Conservation (phyloP, 192 early-diverging fungal species). For the Jimgerdemannia flammicorona region DNA sequence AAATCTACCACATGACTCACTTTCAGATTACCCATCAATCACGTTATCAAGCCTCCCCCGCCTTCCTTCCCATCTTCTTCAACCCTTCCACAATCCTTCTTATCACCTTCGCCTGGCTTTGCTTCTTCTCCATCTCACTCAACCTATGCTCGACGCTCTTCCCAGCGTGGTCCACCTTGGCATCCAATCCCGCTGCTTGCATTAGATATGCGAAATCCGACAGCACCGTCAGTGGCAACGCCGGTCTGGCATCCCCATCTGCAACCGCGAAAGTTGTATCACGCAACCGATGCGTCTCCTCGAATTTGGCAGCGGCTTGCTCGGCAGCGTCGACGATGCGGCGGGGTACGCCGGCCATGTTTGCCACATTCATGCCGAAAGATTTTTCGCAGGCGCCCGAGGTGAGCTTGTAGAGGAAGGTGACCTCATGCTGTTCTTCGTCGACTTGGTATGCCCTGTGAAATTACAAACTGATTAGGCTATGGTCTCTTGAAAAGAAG, state of each 20-base stretch:
- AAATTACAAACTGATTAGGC: not conserved
- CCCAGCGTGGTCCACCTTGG: slow-evolving; percentile 7
- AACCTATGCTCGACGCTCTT: slow-evolving; percentile 23
- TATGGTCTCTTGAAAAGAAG: no score
- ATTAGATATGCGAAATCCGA: slow-evolving; percentile 27
- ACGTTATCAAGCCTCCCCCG: not conserved
- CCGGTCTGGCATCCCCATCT: slow-evolving; percentile 4
- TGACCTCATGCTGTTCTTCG: slow-evolving; percentile 79
- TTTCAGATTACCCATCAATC: no score
- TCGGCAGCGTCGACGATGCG: slow-evolving; percentile 69
- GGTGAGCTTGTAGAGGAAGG: slow-evolving; percentile 90
- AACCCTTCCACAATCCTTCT: not conserved
- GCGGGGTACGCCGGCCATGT: slow-evolving; percentile 89
- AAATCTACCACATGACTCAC: no score
- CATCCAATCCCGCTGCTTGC: slow-evolving; percentile 1
- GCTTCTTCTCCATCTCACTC: slow-evolving; percentile 6
- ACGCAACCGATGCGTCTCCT: slow-evolving; percentile 39
- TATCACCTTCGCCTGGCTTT: not conserved
- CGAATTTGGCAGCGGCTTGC: slow-evolving; percentile 70
- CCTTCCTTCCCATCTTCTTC: not conserved
- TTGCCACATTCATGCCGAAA: slow-evolving; percentile 98
- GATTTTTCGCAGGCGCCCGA: slow-evolving; percentile 86
- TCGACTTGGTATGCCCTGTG: slow-evolving; percentile 65
- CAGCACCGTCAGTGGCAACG: slow-evolving; percentile 5
- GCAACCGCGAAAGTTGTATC: slow-evolving; percentile 18